Evolutionary conservation across 805 yeast species (phyloP).

Genomic region (Candida sithepensis): DNA sequence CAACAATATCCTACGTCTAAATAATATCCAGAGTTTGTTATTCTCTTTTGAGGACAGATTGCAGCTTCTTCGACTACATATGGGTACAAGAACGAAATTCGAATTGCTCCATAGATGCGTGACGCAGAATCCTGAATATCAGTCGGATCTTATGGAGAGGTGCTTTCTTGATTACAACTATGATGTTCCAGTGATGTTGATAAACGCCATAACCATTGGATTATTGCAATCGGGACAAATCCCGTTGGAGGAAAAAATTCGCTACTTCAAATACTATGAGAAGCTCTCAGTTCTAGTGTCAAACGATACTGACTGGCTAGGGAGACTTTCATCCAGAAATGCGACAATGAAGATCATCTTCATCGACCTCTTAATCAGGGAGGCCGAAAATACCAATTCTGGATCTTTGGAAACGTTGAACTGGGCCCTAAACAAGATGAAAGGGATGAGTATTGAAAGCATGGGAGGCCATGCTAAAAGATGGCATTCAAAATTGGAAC

Average conservation of each 20-base stretch:
- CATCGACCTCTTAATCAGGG: slow-evolving; percentile 21
- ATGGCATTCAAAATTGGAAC: slow-evolving; percentile 20
- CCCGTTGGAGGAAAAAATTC: slow-evolving; percentile 16
- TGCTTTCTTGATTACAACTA: slow-evolving; percentile 19
- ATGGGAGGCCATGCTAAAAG: slow-evolving; percentile 9
- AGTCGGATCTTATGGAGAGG: slow-evolving; percentile 12
- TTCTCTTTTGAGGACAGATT: slow-evolving; percentile 8
- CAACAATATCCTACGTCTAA: neutral
- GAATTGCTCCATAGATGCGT: slow-evolving; percentile 16
- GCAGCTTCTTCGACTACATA: slow-evolving; percentile 9
- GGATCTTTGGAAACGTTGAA: slow-evolving; percentile 19
- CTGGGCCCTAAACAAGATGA: slow-evolving; percentile 25
- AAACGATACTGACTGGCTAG: slow-evolving; percentile 11
- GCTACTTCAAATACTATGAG: slow-evolving; percentile 20
- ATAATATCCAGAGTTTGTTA: neutral
- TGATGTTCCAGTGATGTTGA: slow-evolving; percentile 21
- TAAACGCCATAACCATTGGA: slow-evolving; percentile 27
- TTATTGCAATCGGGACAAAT: slow-evolving; percentile 11
- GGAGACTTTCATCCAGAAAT: slow-evolving; percentile 10
- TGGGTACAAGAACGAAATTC: slow-evolving; percentile 18
- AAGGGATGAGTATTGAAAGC: slow-evolving; percentile 1
- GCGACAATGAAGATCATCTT: slow-evolving; percentile 13
- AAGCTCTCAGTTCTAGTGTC: slow-evolving; percentile 18
- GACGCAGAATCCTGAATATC: slow-evolving; percentile 10
- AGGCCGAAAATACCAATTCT: slow-evolving; percentile 17